Evolutionary conservation across 2,329 filamentous ascomycete species (phyloP).

Genomic region (Scedosporium boydii): DNA sequence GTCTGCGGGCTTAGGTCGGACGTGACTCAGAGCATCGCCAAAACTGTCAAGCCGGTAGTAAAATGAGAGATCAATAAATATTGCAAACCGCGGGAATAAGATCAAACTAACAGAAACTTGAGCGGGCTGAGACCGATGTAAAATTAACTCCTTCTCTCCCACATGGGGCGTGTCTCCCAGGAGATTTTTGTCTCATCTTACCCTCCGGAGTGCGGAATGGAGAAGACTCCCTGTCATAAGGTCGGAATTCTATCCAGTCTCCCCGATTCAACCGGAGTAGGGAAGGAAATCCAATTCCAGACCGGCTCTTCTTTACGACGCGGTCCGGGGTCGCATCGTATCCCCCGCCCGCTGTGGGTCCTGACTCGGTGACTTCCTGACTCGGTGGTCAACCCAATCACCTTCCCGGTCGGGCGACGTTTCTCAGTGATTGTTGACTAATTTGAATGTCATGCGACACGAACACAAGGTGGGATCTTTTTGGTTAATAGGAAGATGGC

Average conservation of each 20-base stretch:
- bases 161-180: too few species aligned
- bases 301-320: slow-evolving; percentile 33
- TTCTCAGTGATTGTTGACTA: too few species aligned
- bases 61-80: too few species aligned
- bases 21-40: slow-evolving; percentile 78
- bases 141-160: slow-evolving; percentile 44
- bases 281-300: slow-evolving; percentile 45
- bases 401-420: not conserved
- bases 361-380: slow-evolving; percentile 5
- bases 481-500: too few species aligned
- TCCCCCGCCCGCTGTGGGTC: not conserved
- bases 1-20: slow-evolving; percentile 74
- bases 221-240: slow-evolving; percentile 71
- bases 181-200: slow-evolving; percentile 45
- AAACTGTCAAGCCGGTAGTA: slow-evolving; percentile 63
- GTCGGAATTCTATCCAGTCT: too few species aligned
- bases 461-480: not conserved
- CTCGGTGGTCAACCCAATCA: slow-evolving; percentile 1
- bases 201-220: slow-evolving; percentile 42
- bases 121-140: slow-evolving; percentile 84
- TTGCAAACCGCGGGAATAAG: too few species aligned
- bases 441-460: not conserved
- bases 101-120: slow-evolving; percentile 30
- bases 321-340: slow-evolving; percentile 54
- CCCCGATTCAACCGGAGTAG: too few species aligned